Percentiles rank a stretch among this genome's conserved stretches.
Conservation (phyloP, 2,329 filamentous ascomycete genomes). For the Diaporthe sp. region DNA sequence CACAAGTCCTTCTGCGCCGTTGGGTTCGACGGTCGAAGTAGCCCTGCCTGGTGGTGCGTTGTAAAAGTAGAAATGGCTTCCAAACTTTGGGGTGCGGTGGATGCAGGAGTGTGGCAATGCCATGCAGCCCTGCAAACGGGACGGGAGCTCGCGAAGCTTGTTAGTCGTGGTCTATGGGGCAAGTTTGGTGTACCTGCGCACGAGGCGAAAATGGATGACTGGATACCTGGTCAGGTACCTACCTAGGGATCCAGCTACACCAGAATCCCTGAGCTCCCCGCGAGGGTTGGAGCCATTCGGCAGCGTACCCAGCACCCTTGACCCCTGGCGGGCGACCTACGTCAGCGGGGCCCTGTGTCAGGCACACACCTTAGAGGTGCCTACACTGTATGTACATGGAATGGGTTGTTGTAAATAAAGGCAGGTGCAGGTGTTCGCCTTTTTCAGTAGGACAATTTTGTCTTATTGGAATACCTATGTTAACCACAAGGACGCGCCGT, state of each 20-base stretch:
- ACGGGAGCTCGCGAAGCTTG: conserved; percentile 3
- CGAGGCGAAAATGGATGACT: too few species aligned
- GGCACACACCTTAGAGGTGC: too few species aligned
- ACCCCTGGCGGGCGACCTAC: conserved; percentile 16
- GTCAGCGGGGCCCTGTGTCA: conserved; percentile 3
- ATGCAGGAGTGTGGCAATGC: conserved; percentile 21
- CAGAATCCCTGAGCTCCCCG: background rate
- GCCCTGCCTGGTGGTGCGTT: background rate
- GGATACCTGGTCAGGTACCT: too few species aligned
- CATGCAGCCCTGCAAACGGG: background rate
- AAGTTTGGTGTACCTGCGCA: background rate
- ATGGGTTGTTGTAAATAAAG: too few species aligned
- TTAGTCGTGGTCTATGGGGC: background rate
- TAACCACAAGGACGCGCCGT: conserved; percentile 35
- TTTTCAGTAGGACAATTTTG: conserved; percentile 10
- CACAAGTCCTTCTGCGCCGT: background rate
- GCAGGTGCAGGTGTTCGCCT: background rate
- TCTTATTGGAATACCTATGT: conserved; percentile 19
- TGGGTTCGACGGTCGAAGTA: background rate
- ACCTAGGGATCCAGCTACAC: background rate
- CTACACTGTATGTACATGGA: too few species aligned
- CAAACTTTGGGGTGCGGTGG: conserved; percentile 20
- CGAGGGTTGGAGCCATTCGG: background rate
- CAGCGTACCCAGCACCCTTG: background rate
- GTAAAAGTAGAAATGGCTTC: background rate